A percentile compares a stretch with the other conserved stretches of the same genome.
These are phyloP conservation scores for Fusarium oxysporum DNA, from an alignment of 2,329 filamentous ascomycete species.

Conservation along the genomic window DNA sequence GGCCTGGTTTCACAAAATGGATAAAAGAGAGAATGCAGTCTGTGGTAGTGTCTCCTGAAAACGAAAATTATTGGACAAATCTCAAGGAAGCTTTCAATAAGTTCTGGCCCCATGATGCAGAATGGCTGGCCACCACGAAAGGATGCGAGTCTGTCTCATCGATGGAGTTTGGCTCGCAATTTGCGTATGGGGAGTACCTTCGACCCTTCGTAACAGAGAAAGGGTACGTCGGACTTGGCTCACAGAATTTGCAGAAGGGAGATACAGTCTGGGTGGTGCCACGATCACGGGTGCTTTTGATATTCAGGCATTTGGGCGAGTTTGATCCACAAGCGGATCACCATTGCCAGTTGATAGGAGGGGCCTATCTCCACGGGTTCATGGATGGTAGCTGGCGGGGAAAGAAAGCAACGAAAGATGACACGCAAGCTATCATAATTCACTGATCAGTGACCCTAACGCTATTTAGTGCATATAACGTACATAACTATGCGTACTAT, in stretches of 20 bases:
- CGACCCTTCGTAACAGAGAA: background rate
- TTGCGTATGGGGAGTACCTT: background rate
- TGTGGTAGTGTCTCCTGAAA: fast-evolving
- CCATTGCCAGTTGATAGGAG: background rate
- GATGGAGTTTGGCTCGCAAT: background rate
- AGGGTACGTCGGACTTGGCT: background rate
- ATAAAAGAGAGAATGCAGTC: background rate
- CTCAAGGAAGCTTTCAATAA: background rate
- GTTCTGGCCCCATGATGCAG: background rate
- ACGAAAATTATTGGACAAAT: background rate
- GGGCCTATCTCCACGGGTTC: background rate
- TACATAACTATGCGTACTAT: too few species aligned
- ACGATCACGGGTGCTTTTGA: background rate
- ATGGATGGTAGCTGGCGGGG: background rate
- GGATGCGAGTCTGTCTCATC: background rate
- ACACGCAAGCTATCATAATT: background rate
- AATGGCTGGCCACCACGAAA: background rate
- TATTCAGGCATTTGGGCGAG: background rate
- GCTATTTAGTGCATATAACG: fast-evolving
- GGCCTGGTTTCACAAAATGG: background rate
- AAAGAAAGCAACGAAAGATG: background rate
- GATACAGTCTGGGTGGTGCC: background rate
- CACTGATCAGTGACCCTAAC: background rate
- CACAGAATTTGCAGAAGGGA: background rate
- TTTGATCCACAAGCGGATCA: fast-evolving